These are phyloP conservation scores for Gonium pectorale DNA, from an alignment of 139 green algal species.

Conservation along the genomic window DNA sequence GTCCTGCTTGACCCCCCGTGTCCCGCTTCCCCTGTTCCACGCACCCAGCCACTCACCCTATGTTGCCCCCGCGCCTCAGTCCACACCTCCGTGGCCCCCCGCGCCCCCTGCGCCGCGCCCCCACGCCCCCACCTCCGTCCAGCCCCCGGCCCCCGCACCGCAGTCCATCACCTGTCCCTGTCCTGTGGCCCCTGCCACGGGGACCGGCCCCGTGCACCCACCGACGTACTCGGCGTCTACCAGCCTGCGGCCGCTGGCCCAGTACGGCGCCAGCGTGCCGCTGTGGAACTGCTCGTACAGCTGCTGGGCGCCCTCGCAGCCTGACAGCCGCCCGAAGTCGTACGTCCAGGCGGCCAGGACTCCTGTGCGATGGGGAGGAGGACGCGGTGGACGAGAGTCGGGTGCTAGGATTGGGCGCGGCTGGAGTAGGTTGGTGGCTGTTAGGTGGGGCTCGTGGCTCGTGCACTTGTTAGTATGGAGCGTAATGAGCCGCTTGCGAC, in stretches of 20 bases:
- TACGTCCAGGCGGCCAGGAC: conserved; percentile 29
- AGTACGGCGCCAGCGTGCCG: conserved; percentile 20
- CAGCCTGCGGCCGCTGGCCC: conserved; percentile 3
- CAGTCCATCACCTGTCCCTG: neutral
- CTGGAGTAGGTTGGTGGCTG: too few relatives aligned
- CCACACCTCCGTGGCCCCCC: too few relatives aligned
- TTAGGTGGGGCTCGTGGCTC: too few relatives aligned
- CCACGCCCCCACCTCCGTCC: neutral
- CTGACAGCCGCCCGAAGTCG: conserved; percentile 21
- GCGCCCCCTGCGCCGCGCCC: too few relatives aligned
- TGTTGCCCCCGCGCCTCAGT: too few relatives aligned
- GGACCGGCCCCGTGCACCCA: neutral
- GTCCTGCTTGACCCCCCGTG: too few relatives aligned
- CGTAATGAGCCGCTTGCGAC: too few relatives aligned
- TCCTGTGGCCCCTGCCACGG: neutral
- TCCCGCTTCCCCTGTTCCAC: too few relatives aligned
- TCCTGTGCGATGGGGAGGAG: neutral
- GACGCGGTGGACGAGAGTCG: neutral
- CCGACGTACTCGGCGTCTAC: conserved; percentile 19
- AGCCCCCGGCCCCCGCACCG: too few relatives aligned
- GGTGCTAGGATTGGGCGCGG: neutral
- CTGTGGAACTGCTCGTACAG: conserved; percentile 1
- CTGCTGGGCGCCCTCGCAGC: neutral
- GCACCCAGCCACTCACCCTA: too few relatives aligned
- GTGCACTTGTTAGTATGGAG: too few relatives aligned